Base-by-base conservation (phyloP, 2,329 filamentous ascomycete genomes). In the Sordariomycetes sp. region DNA sequence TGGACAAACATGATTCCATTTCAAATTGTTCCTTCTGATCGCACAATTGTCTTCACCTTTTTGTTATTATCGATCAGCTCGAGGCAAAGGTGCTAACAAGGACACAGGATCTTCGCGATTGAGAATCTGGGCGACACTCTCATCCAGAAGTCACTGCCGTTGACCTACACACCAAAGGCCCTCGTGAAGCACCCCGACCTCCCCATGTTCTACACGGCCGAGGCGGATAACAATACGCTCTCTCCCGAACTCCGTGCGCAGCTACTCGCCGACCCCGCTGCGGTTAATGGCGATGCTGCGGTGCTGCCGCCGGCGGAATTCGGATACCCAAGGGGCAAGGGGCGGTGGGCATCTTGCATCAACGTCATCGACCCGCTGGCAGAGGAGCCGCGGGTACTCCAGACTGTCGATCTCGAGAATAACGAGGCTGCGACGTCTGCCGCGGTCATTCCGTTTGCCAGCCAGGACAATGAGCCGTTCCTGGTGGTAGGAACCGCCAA, bases 21-120 rank as follows among this genome's bases (percentile, higher is more conserved):
- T 89, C n/a, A 22, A 95, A 95, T 95, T 95, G 90, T 95, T 95
- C 90, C 90, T 95, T 84, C 90, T 95, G 90, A 95, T 58, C 56
- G n/a, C 36, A 66, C 64, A 22, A 22, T 12, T 24, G 20, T 24
- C 45, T 24, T 24, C 3, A 48, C 12, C 12, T 58, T 48, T 51
- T 65, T 60, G 67, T 73, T 22, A n/a, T 20, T 20, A 10, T 20
- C 20, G 20, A 39, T 39, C n/a, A 8, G 45, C 39, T 45, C 13
- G 39, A 45, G n/a, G n/a, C 7, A 15, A n/a, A 15, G 45, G 22
- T 24, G 45, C 45, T 50, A 50, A 50, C 45, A 7, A 22, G 20
- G 42, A 53, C 52, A 59, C 48, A 85, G 91, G 64, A 96, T 97
- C 60, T 96, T 97, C 68, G 88, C 89, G 0, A 87, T 96, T 60